A percentile compares a stretch with the other conserved stretches of the same genome.
phyloP scores from a whole-genome alignment of 306 rosid species.

The Adenanthera pavonina region DNA sequence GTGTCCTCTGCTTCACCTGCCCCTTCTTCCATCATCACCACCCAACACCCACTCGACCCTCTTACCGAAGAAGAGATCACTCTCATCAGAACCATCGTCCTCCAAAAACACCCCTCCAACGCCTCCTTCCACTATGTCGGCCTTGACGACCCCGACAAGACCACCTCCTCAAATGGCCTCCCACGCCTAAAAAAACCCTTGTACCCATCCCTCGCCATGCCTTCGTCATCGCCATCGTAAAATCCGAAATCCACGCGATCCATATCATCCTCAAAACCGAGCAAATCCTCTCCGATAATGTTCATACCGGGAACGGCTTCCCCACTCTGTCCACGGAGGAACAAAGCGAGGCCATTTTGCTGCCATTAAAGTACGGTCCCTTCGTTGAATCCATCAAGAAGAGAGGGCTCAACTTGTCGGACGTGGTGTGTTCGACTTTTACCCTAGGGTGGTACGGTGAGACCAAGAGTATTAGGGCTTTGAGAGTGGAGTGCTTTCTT shows the following conservation, averaged over 20 bases:
- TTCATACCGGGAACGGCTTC: constrained; percentile 40
- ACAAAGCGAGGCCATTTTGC: constrained; percentile 19
- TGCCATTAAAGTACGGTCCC: constrained; percentile 37
- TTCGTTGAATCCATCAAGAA: constrained; percentile 41
- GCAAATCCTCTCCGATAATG: constrained; percentile 32
- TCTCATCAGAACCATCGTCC: constrained; percentile 31
- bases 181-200: rapidly evolving
- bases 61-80: constrained; percentile 32
- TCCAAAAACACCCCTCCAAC: constrained; percentile 19
- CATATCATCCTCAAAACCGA: neutral
- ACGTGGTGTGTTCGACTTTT: constrained; percentile 46
- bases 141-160: constrained; percentile 41
- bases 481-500: constrained; percentile 46
- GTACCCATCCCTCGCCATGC: constrained; percentile 2
- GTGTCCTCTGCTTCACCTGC: neutral
- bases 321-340: constrained; percentile 36
- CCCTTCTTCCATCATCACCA: neutral
- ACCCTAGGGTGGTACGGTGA: constrained; percentile 46
- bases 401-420: constrained; percentile 52
- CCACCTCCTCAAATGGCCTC: constrained; percentile 22
- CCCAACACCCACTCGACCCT: constrained; percentile 45
- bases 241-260: constrained; percentile 36
- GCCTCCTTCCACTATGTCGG: constrained; percentile 46
- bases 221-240: constrained; percentile 33
- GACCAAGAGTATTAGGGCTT: constrained; percentile 6